Evolutionary conservation across 148 eudicot species (phyloP).

Genomic region (Mesembryanthemum crystallinum): DNA sequence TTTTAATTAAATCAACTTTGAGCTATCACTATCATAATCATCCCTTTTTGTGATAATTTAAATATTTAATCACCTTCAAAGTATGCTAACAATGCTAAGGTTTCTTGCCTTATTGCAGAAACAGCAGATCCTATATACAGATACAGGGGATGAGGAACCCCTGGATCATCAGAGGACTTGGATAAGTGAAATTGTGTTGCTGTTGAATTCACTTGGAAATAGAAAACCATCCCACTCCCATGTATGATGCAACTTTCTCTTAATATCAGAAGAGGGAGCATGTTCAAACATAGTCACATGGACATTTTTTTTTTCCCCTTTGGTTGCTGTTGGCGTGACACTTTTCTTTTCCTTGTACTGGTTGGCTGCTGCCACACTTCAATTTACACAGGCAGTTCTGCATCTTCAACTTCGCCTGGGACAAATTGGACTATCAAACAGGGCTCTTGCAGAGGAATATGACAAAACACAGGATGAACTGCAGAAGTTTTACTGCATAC

Average conservation of each 20-base stretch:
- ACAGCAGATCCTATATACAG: conserved; percentile 38
- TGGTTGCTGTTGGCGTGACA: conserved; percentile 13
- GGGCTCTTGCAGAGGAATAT: conserved; percentile 51
- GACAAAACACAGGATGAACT: conserved; percentile 59
- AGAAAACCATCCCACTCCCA: conserved; percentile 48
- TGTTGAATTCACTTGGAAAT: conserved; percentile 59
- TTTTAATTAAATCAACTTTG: conserved; percentile 1
- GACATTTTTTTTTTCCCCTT: background rate
- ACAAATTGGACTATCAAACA: conserved; percentile 48
- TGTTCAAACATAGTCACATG: background rate
- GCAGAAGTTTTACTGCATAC: conserved; percentile 47
- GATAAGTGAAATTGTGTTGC: conserved; percentile 62
- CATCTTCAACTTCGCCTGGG: conserved; percentile 70
- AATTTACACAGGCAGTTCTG: conserved; percentile 53
- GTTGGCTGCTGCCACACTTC: background rate
- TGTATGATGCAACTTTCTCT: conserved; percentile 36
- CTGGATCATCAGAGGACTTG: conserved; percentile 54
- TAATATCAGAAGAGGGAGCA: background rate
- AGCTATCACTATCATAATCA: background rate
- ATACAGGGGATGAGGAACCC: conserved; percentile 41
- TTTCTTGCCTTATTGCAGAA: conserved; percentile 38
- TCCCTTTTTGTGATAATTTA: background rate
- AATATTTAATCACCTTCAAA: background rate
- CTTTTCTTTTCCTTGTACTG: background rate
- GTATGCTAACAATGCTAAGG: conserved; percentile 9